Percentiles rank a stretch among this genome's conserved stretches.
Evolutionary conservation across 2,329 filamentous ascomycete species (phyloP).

Genomic region (Beauveria asiatica): DNA sequence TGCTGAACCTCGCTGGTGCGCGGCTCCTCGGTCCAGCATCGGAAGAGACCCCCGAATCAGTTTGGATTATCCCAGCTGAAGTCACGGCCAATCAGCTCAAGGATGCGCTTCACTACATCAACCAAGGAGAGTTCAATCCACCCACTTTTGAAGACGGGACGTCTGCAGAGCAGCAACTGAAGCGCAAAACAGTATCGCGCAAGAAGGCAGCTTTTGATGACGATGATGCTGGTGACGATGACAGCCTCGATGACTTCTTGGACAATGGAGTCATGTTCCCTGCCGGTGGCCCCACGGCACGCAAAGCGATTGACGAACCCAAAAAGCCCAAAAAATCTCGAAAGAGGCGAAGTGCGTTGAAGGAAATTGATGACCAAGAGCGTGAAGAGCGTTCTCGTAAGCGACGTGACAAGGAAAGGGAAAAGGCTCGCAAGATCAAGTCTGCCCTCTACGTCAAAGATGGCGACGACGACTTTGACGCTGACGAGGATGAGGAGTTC

Average conservation of each 20-base stretch:
- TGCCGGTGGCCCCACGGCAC: constrained; percentile 53
- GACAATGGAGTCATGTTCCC: constrained; percentile 58
- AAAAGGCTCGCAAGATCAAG: constrained; percentile 74
- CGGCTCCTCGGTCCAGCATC: constrained; percentile 43
- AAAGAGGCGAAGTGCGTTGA: constrained; percentile 37
- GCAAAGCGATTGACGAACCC: constrained; percentile 44
- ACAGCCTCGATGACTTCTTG: constrained; percentile 38
- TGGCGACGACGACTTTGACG: constrained; percentile 84
- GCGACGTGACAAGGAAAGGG: constrained; percentile 60
- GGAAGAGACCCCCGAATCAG: constrained; percentile 66
- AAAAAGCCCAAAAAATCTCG: constrained; percentile 42
- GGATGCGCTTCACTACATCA: constrained; percentile 63
- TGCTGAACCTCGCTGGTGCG: constrained; percentile 70
- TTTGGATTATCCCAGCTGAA: constrained; percentile 67
- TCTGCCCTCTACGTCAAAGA: constrained; percentile 72
- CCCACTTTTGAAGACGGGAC: constrained; percentile 68
- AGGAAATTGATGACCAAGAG: constrained; percentile 50
- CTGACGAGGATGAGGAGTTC: constrained; percentile 61
- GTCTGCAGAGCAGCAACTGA: constrained; percentile 69
- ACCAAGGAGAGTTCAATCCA: constrained; percentile 69
- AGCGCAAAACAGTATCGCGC: constrained; percentile 52
- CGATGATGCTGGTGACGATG: constrained; percentile 64
- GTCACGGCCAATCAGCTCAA: constrained; percentile 57
- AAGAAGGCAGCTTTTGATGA: constrained; percentile 60
- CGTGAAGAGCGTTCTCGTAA: constrained; percentile 55